Evolutionary conservation across 176 grass and related monocot species (phyloP).

Genomic region (Ananas comosus): DNA sequence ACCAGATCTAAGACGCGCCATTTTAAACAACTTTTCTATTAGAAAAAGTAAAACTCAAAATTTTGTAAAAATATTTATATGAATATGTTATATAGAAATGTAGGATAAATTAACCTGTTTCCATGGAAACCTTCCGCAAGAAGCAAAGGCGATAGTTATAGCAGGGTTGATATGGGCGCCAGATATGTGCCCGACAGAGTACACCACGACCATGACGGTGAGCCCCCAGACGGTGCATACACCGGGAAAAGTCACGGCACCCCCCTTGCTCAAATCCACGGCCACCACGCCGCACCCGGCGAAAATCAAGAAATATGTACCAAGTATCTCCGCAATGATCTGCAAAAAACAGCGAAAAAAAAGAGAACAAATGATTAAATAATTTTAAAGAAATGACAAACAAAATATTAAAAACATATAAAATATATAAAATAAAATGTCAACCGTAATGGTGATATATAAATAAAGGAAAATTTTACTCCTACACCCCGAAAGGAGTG

Average conservation of each 20-base stretch:
- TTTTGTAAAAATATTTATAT: not conserved
- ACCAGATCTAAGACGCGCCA: too few species aligned
- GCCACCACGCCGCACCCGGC: conserved; percentile 67
- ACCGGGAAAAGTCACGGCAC: conserved; percentile 66
- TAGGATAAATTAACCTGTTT: conserved; percentile 40
- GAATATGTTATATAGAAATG: too few species aligned
- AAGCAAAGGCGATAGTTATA: conserved; percentile 87
- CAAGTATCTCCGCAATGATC: conserved; percentile 76
- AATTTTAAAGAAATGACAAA: not conserved
- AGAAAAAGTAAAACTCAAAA: not conserved
- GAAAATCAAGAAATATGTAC: conserved; percentile 92
- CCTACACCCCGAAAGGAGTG: too few species aligned
- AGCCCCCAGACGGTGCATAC: conserved; percentile 58
- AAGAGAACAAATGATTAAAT: not conserved
- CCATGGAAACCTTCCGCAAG: conserved; percentile 88
- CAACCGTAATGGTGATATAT: too few species aligned
- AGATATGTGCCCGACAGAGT: conserved; percentile 87
- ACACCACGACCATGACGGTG: conserved; percentile 82
- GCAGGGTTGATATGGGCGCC: conserved; percentile 95
- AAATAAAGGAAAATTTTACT: too few species aligned
- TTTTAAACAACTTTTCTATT: not conserved
- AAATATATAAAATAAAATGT: too few species aligned
- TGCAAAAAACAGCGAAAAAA: not conserved
- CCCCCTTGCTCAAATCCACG: conserved; percentile 48
- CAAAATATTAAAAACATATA: not conserved